Conservation (phyloP, 306 rosid species). For the Delonix regia region DNA sequence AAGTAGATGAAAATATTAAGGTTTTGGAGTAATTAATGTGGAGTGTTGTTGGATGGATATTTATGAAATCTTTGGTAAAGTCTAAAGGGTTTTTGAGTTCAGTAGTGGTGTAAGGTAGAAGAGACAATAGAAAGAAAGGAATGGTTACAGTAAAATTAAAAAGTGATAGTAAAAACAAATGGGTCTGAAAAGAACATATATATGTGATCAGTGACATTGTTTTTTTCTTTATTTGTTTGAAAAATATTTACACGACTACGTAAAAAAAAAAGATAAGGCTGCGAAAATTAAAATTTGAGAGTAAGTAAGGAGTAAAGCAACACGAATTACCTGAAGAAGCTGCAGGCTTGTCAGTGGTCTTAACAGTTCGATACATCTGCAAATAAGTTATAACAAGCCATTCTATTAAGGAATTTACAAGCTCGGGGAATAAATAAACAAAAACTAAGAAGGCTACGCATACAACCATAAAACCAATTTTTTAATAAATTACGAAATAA, state of each 20-base stretch:
- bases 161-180: background rate
- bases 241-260: background rate
- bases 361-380: slow-evolving; percentile 97
- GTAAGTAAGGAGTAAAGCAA: slow-evolving; percentile 41
- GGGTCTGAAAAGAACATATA: slow-evolving; percentile 31
- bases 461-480: too few species aligned
- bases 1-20: background rate
- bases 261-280: slow-evolving; percentile 31
- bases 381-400: slow-evolving; percentile 19
- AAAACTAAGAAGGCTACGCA: background rate
- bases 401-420: background rate
- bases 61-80: slow-evolving; percentile 16
- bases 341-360: slow-evolving; percentile 95
- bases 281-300: slow-evolving; percentile 26
- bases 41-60: background rate
- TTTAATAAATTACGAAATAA: background rate
- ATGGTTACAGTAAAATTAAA: slow-evolving; percentile 1
- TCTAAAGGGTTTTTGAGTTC: slow-evolving; percentile 16
- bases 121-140: slow-evolving; percentile 24
- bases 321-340: slow-evolving; percentile 93
- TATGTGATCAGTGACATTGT: slow-evolving; percentile 23
- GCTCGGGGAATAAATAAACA: background rate
- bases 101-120: slow-evolving; percentile 5
- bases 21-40: slow-evolving; percentile 12
- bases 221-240: slow-evolving; percentile 4